These are phyloP conservation scores for Noccaea caerulescens DNA, from an alignment of 345 rosid genomes.

Conservation along the genomic window DNA sequence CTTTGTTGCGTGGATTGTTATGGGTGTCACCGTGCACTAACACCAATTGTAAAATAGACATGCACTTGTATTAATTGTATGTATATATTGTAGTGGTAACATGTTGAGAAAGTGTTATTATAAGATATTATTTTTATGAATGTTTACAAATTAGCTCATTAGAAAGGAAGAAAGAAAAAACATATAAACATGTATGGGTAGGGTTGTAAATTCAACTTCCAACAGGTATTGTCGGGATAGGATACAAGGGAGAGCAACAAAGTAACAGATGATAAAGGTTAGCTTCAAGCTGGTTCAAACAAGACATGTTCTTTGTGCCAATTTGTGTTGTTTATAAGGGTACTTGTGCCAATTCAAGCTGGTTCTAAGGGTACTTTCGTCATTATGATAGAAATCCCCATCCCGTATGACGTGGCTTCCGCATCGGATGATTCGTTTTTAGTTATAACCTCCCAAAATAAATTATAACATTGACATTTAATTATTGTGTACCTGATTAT, in stretches of 20 bases:
- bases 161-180: background rate
- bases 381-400: slow-evolving; percentile 12
- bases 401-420: slow-evolving; percentile 36
- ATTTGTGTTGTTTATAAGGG: slow-evolving; percentile 14
- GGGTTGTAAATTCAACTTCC: slow-evolving; percentile 29
- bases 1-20: slow-evolving; percentile 31
- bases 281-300: slow-evolving; percentile 24
- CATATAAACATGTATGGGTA: slow-evolving; percentile 32
- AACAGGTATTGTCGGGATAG: slow-evolving; percentile 33
- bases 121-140: background rate
- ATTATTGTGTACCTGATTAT: slow-evolving; percentile 41
- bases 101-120: background rate
- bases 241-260: slow-evolving; percentile 29
- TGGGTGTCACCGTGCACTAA: slow-evolving; percentile 33
- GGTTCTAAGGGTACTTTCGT: slow-evolving; percentile 21
- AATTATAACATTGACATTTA: background rate
- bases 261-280: slow-evolving; percentile 25
- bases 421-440: slow-evolving; percentile 32
- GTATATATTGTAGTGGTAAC: too few species aligned
- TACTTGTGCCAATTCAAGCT: background rate
- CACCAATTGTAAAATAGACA: slow-evolving; percentile 14
- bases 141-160: background rate
- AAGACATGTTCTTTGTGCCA: slow-evolving; percentile 42
- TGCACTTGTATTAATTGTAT: background rate
- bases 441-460: slow-evolving; percentile 39